Evolutionary conservation across 2,329 filamentous ascomycete genomes (phyloP).

Genomic region (Aspergillus neotritici): DNA sequence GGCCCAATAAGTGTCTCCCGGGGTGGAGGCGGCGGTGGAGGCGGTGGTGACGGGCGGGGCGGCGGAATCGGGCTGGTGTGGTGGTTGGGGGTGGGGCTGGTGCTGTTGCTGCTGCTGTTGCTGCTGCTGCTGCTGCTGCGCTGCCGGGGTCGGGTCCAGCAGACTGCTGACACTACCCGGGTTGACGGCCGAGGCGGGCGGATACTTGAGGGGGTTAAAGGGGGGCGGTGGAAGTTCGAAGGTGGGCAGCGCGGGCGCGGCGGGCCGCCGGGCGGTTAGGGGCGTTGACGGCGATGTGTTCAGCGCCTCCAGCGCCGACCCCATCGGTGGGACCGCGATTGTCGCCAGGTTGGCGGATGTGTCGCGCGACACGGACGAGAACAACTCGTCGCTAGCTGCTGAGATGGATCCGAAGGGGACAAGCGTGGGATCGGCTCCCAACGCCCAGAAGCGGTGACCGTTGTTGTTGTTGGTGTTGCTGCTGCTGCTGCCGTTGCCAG

Average conservation of each 20-base stretch:
- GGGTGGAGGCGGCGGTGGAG: constrained; percentile 51
- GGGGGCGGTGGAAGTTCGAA: constrained; percentile 63
- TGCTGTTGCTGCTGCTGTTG: constrained; percentile 40
- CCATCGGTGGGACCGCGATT: constrained; percentile 58
- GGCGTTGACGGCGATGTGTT: constrained; percentile 51
- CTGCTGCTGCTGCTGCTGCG: constrained; percentile 37
- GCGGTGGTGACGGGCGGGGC: constrained; percentile 23
- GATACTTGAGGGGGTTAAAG: constrained; percentile 46
- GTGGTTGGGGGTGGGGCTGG: constrained; percentile 44
- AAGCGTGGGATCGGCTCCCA: constrained; percentile 31
- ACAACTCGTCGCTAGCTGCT: constrained; percentile 37
- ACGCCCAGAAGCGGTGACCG: constrained; percentile 40
- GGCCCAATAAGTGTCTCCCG: constrained; percentile 25
- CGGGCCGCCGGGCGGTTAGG: constrained; percentile 65
- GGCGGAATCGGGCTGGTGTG: not conserved
- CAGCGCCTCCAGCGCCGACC: constrained; percentile 56
- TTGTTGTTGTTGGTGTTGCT: no score
- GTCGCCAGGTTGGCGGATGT: constrained; percentile 56
- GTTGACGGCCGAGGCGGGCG: constrained; percentile 41
- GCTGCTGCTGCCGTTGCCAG: constrained; percentile 30
- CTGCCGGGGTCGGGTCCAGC: constrained; percentile 56
- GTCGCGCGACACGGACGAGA: constrained; percentile 33
- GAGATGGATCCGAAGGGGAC: constrained; percentile 30
- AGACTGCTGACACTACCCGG: constrained; percentile 54
- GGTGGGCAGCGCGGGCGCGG: constrained; percentile 61